Percentiles rank a stretch among this genome's conserved stretches.
phyloP scores from a whole-genome alignment of 2,329 filamentous ascomycete species.

The Microsporum ferrugineum region DNA sequence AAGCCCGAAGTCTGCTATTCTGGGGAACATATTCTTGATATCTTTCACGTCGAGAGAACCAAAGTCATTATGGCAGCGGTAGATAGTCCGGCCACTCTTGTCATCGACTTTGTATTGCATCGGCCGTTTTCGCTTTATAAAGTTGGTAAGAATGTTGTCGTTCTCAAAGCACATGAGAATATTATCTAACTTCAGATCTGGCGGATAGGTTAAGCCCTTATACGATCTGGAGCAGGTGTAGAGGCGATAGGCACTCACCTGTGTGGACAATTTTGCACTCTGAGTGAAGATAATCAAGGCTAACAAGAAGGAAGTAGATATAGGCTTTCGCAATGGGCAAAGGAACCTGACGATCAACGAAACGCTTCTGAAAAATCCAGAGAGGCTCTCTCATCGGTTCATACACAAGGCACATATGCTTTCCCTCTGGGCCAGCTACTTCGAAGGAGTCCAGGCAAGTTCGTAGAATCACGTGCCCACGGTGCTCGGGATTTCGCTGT shows the following conservation, averaged over 20 bases:
- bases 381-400: slow-evolving; percentile 19
- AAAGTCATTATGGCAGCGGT: slow-evolving; percentile 19
- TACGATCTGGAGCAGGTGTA: neutral
- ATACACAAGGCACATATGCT: slow-evolving; percentile 13
- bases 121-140: slow-evolving; percentile 5
- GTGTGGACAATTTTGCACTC: slow-evolving; percentile 31
- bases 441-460: slow-evolving; percentile 15
- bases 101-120: slow-evolving; percentile 13
- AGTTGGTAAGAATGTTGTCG: slow-evolving; percentile 5
- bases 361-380: neutral
- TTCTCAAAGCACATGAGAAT: slow-evolving; percentile 12
- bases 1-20: slow-evolving; percentile 10
- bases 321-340: slow-evolving; percentile 21
- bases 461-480: slow-evolving; percentile 19
- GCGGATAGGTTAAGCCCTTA: neutral
- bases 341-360: slow-evolving; percentile 13
- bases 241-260: slow-evolving; percentile 15
- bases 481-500: slow-evolving; percentile 17
- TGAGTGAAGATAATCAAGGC: slow-evolving; percentile 7
- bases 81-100: slow-evolving; percentile 12
- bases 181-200: slow-evolving; percentile 13
- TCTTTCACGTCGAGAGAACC: slow-evolving; percentile 11
- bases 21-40: slow-evolving; percentile 11
- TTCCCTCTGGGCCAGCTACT: slow-evolving; percentile 7
- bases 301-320: slow-evolving; percentile 19